Percentiles rank a stretch among this genome's conserved stretches.
Conservation (phyloP, 306 rosid species). For the Pueraria montana region DNA sequence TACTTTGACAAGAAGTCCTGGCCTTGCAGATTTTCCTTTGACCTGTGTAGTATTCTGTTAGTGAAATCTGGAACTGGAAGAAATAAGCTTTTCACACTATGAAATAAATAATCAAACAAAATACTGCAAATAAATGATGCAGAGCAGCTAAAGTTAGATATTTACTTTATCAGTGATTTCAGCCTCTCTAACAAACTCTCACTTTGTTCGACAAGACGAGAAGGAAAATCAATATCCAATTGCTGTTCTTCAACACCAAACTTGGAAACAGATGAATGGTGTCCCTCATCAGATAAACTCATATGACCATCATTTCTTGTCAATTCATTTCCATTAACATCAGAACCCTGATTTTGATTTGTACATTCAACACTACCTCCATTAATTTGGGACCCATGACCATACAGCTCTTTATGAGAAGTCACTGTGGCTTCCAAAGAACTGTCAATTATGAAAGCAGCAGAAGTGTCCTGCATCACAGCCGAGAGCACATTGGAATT, state of each 20-base stretch:
- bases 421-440: conserved; percentile 38
- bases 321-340: conserved; percentile 51
- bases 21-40: conserved; percentile 54
- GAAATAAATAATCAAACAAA: conserved; percentile 29
- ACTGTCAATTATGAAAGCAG: conserved; percentile 51
- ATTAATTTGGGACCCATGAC: conserved; percentile 59
- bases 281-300: conserved; percentile 43
- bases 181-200: conserved; percentile 78
- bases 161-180: conserved; percentile 73
- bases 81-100: neutral
- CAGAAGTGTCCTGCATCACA: conserved; percentile 48
- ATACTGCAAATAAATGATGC: conserved; percentile 32
- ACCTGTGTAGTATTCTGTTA: conserved; percentile 61
- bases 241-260: conserved; percentile 55
- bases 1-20: conserved; percentile 61
- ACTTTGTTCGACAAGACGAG: conserved; percentile 60
- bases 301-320: conserved; percentile 36
- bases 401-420: conserved; percentile 51
- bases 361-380: conserved; percentile 53
- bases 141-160: conserved; percentile 19
- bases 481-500: conserved; percentile 50
- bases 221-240: conserved; percentile 60
- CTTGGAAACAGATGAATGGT: conserved; percentile 44
- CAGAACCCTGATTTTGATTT: conserved; percentile 56
- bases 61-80: neutral